A percentile compares a stretch with the other conserved stretches of the same genome.
Conservation (phyloP, 208 protist species). For the Entamoeba nuttalli region DNA sequence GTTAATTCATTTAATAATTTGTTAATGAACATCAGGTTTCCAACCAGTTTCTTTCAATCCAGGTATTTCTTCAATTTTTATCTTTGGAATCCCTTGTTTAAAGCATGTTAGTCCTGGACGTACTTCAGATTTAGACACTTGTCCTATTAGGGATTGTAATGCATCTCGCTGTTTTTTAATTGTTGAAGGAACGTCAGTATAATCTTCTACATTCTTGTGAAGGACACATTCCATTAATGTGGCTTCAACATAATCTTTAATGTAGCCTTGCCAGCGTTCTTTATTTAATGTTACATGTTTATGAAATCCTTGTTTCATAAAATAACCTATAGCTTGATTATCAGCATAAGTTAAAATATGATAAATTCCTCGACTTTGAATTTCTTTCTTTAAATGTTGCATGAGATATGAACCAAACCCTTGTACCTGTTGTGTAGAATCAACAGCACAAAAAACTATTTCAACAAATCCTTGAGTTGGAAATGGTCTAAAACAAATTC, state of each 20-base stretch:
- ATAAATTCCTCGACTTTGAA: background rate
- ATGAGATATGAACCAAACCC: background rate
- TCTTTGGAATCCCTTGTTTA: background rate
- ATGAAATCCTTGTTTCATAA: conserved; percentile 18
- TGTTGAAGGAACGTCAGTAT: background rate
- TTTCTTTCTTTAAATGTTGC: background rate
- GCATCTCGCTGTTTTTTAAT: background rate
- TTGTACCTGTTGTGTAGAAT: too few relatives aligned
- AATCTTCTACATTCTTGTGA: background rate
- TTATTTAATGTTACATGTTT: background rate
- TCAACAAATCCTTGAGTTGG: background rate
- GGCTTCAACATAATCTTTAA: conserved; percentile 21
- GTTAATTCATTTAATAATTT: background rate
- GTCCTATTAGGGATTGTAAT: background rate
- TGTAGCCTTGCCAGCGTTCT: background rate
- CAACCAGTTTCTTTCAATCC: background rate
- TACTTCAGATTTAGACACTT: background rate
- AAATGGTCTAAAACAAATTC: background rate
- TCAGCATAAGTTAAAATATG: conserved; percentile 22
- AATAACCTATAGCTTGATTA: conserved; percentile 13
- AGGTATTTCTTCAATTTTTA: background rate
- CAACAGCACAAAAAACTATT: conserved; percentile 1
- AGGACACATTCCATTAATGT: conserved; percentile 20
- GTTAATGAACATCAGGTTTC: background rate
- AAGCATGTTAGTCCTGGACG: background rate